Evolutionary conservation across 2,329 filamentous ascomycete genomes (phyloP), one percentile per base, ranked within the genome.

Genomic region (Parastagonospora avenae): DNA sequence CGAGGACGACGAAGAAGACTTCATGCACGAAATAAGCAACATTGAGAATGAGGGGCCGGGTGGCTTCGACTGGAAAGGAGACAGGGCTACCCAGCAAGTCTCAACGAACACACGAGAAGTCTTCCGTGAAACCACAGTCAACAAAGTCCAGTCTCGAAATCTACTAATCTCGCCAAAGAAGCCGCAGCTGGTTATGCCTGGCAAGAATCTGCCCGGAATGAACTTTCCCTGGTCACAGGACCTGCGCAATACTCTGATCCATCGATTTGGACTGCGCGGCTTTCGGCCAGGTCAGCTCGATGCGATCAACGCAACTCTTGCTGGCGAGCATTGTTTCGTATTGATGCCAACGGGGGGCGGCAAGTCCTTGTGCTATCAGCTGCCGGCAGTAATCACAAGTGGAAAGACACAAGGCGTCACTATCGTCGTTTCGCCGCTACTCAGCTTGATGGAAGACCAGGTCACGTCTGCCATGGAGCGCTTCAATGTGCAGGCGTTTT

Each of bases 371-470:
- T 97, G 94, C 72, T 99, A 99, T 71, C 95, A 99, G 72, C 78
- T 99, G 10, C 95, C 94, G 11, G 91, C 94, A 2, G 84, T 97
- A 15, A 82, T 99, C 29, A 84, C 81, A 41, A 89, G 85, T 39
- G 94, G 94, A 37, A 89, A 83, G 63, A 97, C 93, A 0, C 80
- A 80, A 30, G 95, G 94, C 3, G 86, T 99, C 19, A 97, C 93
- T 0, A 82, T 99, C 46, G 94, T 99, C 2, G 85, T 99, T n/a
- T 97, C 93, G 0, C 94, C 94, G 2, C 77, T 99, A 42, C 80
- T 99, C 32, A 97, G 93, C 78, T 77, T 99, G 64, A 99, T 99
- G 94, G 89, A 96, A 69, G 95, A 99, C 70, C 94, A 99, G 70
- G 92, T 97, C 4, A 82, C 88, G 30, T 93, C 97, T 70, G 81